Conservation (phyloP, 768 basidiomycete species). For the Trametes villosa region DNA sequence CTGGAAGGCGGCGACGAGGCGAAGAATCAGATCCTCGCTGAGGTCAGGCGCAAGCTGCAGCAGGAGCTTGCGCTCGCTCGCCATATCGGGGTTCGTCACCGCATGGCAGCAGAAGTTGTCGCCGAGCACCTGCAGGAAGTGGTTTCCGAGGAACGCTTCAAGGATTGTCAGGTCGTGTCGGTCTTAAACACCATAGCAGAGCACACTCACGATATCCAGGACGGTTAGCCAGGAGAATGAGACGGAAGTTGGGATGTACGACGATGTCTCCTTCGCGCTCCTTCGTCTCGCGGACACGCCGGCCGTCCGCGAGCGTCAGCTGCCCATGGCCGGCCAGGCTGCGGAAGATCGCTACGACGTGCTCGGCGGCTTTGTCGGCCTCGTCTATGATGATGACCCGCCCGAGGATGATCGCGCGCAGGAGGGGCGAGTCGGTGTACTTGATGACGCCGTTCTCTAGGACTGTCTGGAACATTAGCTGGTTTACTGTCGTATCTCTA, state of each 20-base stretch:
- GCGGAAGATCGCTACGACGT: conserved; percentile 72
- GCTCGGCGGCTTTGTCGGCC: conserved; percentile 75
- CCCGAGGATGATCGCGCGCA: conserved; percentile 62
- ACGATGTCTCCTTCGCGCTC: conserved; percentile 59
- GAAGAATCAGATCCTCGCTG: conserved; percentile 52
- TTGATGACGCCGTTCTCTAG: conserved; percentile 60
- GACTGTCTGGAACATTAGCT: conserved; percentile 70
- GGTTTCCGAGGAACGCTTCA: conserved; percentile 71
- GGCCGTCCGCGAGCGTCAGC: conserved; percentile 65
- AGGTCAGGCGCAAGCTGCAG: conserved; percentile 66
- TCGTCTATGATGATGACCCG: conserved; percentile 74
- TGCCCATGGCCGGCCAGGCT: conserved; percentile 70
- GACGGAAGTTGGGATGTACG: conserved; percentile 66
- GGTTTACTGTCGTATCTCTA: conserved; percentile 71
- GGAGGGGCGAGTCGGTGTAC: conserved; percentile 67
- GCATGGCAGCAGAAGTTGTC: conserved; percentile 71
- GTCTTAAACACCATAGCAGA: background rate
- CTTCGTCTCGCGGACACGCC: conserved; percentile 51
- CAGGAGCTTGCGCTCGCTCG: conserved; percentile 63
- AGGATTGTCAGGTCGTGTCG: background rate
- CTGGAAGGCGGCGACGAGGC: conserved; percentile 67
- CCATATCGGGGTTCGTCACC: conserved; percentile 67
- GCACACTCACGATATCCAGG: conserved; percentile 66
- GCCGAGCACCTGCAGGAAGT: conserved; percentile 72
- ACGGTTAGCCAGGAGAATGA: conserved; percentile 66